A percentile compares a stretch with the other conserved stretches of the same genome.
Evolutionary conservation across 2,329 filamentous ascomycete genomes (phyloP).

Genomic region (Hypoxylon sp.): DNA sequence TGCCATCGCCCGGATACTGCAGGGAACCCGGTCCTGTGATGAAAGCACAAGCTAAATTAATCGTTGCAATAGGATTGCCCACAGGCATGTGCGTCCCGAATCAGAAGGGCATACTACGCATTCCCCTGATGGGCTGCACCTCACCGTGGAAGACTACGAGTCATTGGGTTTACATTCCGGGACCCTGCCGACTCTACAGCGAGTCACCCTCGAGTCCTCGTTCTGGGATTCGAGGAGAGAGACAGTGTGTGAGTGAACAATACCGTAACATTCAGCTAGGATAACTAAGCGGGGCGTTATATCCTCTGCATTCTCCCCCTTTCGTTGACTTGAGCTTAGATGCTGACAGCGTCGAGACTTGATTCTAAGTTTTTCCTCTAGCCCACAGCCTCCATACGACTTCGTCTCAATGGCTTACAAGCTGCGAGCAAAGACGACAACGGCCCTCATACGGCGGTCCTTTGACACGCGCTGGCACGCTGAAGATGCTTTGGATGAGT

Average conservation of each 20-base stretch:
- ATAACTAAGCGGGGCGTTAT: not conserved
- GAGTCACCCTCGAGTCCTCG: constrained; percentile 49
- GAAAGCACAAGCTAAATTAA: constrained; percentile 15
- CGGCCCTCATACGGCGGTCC: constrained; percentile 59
- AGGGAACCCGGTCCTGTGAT: not conserved
- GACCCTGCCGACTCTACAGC: constrained; percentile 46
- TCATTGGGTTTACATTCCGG: constrained; percentile 47
- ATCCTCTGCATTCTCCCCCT: not conserved
- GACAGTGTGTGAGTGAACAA: constrained; percentile 46
- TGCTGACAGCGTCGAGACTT: constrained; percentile 51
- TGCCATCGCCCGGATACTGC: not conserved
- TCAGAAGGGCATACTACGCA: constrained; percentile 30
- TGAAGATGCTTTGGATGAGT: constrained; percentile 60
- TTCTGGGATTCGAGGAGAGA: constrained; percentile 51
- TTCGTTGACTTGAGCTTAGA: not conserved
- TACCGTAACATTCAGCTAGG: not conserved
- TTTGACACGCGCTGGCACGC: constrained; percentile 58
- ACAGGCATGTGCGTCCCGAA: constrained; percentile 40
- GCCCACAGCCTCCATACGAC: constrained; percentile 60
- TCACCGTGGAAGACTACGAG: constrained; percentile 48
- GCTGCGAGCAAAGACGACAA: constrained; percentile 55
- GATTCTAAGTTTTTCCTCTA: constrained; percentile 60
- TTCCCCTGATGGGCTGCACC: constrained; percentile 44
- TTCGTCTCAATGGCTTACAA: constrained; percentile 62
- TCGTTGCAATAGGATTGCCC: constrained; percentile 43